These are phyloP conservation scores for Blastocystis sp. DNA, from an alignment of 352 stramenopile species.

Conservation along the genomic window DNA sequence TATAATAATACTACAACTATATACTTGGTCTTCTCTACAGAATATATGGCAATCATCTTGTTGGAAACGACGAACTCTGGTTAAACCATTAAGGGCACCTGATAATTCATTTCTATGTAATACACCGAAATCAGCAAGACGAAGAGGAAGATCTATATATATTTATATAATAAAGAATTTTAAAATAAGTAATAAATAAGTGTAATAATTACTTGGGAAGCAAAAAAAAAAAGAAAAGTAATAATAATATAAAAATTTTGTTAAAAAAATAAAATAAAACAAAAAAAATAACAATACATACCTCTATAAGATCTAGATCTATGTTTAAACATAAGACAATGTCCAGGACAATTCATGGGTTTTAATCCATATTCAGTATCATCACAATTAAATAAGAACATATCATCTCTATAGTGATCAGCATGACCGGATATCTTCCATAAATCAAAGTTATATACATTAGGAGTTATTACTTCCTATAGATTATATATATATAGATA, in stretches of 20 bases:
- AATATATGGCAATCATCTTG: conserved; percentile 97
- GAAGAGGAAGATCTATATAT: conserved; percentile 67
- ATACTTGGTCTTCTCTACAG: conserved; percentile 82
- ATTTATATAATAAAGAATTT: no score
- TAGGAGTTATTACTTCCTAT: conserved; percentile 88
- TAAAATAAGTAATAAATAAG: no score
- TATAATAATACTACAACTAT: conserved; percentile 50
- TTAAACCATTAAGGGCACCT: conserved; percentile 81
- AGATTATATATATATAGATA: no score
- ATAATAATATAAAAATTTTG: no score
- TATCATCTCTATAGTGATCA: conserved; percentile 90
- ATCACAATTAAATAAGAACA: conserved; percentile 93
- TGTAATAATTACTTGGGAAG: no score
- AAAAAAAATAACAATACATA: background rate
- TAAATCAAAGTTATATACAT: conserved; percentile 90
- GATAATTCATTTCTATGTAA: conserved; percentile 84
- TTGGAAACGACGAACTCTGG: conserved; percentile 79
- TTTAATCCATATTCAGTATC: conserved; percentile 69
- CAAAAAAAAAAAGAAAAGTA: no score
- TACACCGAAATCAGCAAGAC: conserved; percentile 88
- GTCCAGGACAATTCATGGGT: conserved; percentile 96
- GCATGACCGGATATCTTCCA: conserved; percentile 83
- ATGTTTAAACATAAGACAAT: conserved; percentile 87
- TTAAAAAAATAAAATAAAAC: no score
- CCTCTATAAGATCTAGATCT: conserved; percentile 69